Base-by-base conservation (phyloP, 768 basidiomycete genomes). In the Amanita polypyramis region DNA sequence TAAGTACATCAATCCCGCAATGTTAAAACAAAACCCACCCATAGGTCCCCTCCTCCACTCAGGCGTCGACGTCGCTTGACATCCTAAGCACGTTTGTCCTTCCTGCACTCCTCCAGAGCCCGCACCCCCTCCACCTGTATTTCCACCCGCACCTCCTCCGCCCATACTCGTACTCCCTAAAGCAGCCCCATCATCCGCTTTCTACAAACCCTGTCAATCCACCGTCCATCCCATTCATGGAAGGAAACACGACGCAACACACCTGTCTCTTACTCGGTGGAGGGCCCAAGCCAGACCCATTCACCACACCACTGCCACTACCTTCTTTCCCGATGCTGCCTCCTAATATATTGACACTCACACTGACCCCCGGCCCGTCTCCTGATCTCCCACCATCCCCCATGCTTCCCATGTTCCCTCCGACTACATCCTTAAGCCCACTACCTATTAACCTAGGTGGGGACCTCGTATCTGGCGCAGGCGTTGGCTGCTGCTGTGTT, bases 41-140 rank as follows among this genome's bases (percentile, higher is more conserved):
- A 90, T 63, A 11, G 87, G 87, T 1, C 87, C 87, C 52, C 88
- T 69, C 47, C 87, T 72, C 87, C 88, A 91, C 68, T 91, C 87
- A 5, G 87, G 87, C 53, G 87, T 91, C 48, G 85, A 82, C 12
- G 88, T 91, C 52, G 86, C 87, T 56, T 68, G 74, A 65, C 87
- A 91, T 27, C 86, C 88, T 27, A 87, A 70, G 64, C 87, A 91
- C 20, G 75, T 83, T 61, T 89, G 87, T 12, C 77, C 76, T 48
- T 83, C 82, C 52, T 69, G 67, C 49, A 63, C 65, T 46, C 66
- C 66, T 43, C 67, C 25, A 2, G 23, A 20, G 25, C 37, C 39
- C 14, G 39, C 70, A 10, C 76, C 76, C 59, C 68, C 65, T 64
- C 58, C 60, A 50, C 64, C 57, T 61, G 49, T 9, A 39, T 33